Base-by-base conservation (phyloP, 164 flowering plant genomes). In the Buxus sempervirens region DNA sequence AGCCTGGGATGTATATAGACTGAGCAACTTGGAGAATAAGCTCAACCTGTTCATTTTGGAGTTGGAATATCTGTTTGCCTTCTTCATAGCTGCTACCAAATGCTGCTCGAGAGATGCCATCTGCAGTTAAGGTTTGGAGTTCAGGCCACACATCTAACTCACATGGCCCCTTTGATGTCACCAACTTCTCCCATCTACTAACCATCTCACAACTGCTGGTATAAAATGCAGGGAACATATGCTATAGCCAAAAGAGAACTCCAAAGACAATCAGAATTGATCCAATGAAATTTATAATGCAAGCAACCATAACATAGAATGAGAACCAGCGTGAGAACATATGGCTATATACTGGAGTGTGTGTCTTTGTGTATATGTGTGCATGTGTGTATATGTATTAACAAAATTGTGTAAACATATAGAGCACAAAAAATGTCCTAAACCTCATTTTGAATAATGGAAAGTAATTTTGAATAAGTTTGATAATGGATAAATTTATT, bases 81-180 rank as follows among this genome's bases (percentile, higher is more conserved):
- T 80, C 77, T 54, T 77, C 71, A n/a, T 58, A 70, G 65, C 61
- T 73, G 69, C 81, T 75, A 12, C 81, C 83, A 63, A 79, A 79
- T 57, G 77, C 75, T 0, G 77, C 65, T 20, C 79, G 54, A 14
- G 82, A 76, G 38, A 79, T 75, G 5, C 65, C 76, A 48, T 80
- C 83, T 7, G 60, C 66, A 0, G 83, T 67, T 59, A 80, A 18
- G 25, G 54, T 62, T 25, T 75, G 73, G 54, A 80, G 45, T 41
- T 68, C 67, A 21, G 70, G 66, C 73, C 70, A 73, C 60, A 78
- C 73, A 56, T 80, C 81, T 26, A 78, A 25, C 64, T 80, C 81
- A 54, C 67, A 56, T 0, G 69, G 36, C 23, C 68, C 72, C 15
- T 67, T 25, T n/a, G 24, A 12, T 1, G 28, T 16, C 6, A 62